Conservation (phyloP, 2,329 filamentous ascomycete genomes). For the Neopestalotiopsis clavispora region DNA sequence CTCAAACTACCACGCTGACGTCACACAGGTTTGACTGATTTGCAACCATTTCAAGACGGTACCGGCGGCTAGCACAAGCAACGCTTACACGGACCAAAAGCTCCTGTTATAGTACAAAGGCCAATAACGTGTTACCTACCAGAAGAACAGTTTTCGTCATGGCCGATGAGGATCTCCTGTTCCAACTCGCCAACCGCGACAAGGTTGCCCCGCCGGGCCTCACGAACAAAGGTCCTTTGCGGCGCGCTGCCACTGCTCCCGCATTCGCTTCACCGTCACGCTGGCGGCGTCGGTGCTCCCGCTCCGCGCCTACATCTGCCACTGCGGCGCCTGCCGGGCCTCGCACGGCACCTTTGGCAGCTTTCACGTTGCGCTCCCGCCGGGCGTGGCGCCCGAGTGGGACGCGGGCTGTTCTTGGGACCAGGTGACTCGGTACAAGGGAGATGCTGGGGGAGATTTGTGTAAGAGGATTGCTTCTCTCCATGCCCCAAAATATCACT, state of each 20-base stretch:
- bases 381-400: conserved; percentile 9
- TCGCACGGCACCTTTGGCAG: conserved; percentile 6
- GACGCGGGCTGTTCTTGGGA: background rate
- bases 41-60: no score
- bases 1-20: no score
- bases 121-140: background rate
- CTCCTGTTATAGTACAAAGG: no score
- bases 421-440: background rate
- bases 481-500: background rate
- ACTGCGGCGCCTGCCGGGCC: background rate
- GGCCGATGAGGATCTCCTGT: background rate
- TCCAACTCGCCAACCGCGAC: background rate
- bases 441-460: background rate
- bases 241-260: conserved; percentile 5
- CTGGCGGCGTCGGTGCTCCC: background rate
- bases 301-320: background rate
- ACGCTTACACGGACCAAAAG: no score
- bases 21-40: no score
- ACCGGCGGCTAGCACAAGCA: no score
- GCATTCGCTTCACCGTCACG: background rate
- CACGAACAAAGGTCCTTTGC: background rate
- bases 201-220: background rate
- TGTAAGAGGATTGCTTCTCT: background rate
- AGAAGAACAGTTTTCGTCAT: background rate
- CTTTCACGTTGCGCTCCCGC: conserved; percentile 3